phyloP scores from a whole-genome alignment of 176 grass and related monocot species.

The Guadua angustifolia region DNA sequence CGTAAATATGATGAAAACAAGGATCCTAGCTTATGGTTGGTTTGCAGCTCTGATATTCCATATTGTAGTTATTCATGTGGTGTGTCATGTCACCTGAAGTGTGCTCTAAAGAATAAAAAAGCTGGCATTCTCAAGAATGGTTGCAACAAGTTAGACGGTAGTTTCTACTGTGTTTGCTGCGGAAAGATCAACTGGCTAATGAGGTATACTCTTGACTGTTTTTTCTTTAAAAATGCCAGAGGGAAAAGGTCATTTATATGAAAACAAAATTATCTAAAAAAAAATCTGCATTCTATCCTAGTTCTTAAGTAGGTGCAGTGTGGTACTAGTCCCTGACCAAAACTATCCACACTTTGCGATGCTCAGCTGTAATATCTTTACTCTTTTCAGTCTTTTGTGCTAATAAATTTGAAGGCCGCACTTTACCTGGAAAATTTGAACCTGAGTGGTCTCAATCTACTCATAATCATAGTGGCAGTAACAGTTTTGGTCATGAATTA shows the following conservation, averaged over 20 bases:
- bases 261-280: conserved; percentile 19
- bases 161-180: conserved; percentile 78
- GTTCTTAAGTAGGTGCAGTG: conserved; percentile 6
- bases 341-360: conserved; percentile 1
- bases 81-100: conserved; percentile 80
- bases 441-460: conserved; percentile 1
- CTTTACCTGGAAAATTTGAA: conserved; percentile 1
- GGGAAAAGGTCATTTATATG: conserved; percentile 2
- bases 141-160: conserved; percentile 68
- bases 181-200: conserved; percentile 85
- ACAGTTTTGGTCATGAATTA: not conserved
- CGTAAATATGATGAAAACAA: conserved; percentile 91
- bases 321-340: conserved; percentile 3
- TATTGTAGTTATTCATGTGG: conserved; percentile 68
- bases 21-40: conserved; percentile 92
- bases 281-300: conserved; percentile 3
- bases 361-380: conserved; percentile 5
- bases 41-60: conserved; percentile 84
- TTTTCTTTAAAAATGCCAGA: conserved; percentile 18
- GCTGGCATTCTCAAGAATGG: conserved; percentile 66
- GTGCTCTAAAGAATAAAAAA: conserved; percentile 85
- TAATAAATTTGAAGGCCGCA: not conserved
- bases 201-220: conserved; percentile 56
- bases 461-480: not conserved
- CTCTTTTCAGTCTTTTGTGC: conserved; percentile 12